These are phyloP conservation scores for Colletotrichum viniferum DNA, from an alignment of 2,329 filamentous ascomycete species.

Conservation along the genomic window DNA sequence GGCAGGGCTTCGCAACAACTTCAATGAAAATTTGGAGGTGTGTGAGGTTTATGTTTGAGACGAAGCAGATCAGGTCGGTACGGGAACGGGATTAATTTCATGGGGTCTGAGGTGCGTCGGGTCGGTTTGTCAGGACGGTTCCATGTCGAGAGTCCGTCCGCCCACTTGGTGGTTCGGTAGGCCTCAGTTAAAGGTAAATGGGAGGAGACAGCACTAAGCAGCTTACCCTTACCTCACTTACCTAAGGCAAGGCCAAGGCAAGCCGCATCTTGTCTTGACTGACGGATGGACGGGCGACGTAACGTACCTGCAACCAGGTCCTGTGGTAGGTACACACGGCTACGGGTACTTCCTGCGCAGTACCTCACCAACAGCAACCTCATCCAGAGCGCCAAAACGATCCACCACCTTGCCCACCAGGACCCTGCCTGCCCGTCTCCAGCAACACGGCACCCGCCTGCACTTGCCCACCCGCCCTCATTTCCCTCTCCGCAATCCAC, in stretches of 20 bases:
- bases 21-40: not conserved
- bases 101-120: constrained; percentile 10
- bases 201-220: not conserved
- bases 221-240: constrained; percentile 10
- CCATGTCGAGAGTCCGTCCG: constrained; percentile 1
- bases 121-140: constrained; percentile 8
- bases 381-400: not conserved
- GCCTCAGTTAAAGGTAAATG: constrained; percentile 7
- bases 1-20: not conserved
- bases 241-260: not conserved
- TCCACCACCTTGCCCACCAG: not conserved
- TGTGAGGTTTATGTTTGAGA: constrained; percentile 19
- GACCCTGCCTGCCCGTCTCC: not conserved
- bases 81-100: constrained; percentile 17
- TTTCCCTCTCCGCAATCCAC: not conserved
- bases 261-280: not conserved
- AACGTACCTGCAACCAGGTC: not conserved
- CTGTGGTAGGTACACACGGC: not conserved
- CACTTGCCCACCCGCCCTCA: not conserved
- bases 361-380: not conserved
- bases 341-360: not conserved
- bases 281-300: not conserved
- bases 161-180: not conserved
- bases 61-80: constrained; percentile 4
- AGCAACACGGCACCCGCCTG: not conserved